These are phyloP conservation scores for Quercus lobata DNA, from an alignment of 331 rosid genomes.

Conservation along the genomic window DNA sequence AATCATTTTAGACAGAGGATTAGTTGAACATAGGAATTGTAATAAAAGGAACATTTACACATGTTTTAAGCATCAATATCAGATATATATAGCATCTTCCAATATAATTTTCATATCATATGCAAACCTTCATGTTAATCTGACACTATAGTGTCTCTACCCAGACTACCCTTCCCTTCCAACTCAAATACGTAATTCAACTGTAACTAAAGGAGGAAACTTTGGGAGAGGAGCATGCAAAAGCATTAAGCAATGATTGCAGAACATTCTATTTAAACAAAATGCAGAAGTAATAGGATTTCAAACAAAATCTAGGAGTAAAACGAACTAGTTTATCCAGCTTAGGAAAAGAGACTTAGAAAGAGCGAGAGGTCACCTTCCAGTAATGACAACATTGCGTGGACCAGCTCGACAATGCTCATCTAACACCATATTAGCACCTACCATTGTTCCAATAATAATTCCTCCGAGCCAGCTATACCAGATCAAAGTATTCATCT, in stretches of 20 bases:
- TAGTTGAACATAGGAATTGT: not conserved
- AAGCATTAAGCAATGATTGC: not conserved
- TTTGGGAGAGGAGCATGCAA: not conserved
- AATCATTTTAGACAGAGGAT: not conserved
- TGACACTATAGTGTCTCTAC: not conserved
- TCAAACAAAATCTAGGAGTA: not conserved
- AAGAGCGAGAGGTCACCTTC: slow-evolving; percentile 52
- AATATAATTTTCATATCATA: not conserved
- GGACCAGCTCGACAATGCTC: slow-evolving; percentile 93
- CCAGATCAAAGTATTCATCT: slow-evolving; percentile 80
- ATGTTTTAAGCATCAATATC: not conserved
- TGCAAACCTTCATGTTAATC: not conserved
- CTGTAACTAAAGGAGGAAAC: not conserved
- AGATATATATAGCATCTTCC: not conserved
- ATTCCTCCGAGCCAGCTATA: slow-evolving; percentile 98
- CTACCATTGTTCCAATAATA: slow-evolving; percentile 91
- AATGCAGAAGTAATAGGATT: not conserved
- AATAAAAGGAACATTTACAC: not conserved
- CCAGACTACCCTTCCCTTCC: too few species aligned
- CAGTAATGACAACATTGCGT: slow-evolving; percentile 85
- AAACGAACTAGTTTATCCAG: not conserved
- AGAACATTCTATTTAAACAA: not conserved
- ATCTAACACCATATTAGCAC: slow-evolving; percentile 84
- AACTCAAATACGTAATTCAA: not conserved
- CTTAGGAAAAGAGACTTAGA: not conserved